Base-by-base conservation (phyloP, 2,329 filamentous ascomycete genomes). In the Monosporascus cannonballus region DNA sequence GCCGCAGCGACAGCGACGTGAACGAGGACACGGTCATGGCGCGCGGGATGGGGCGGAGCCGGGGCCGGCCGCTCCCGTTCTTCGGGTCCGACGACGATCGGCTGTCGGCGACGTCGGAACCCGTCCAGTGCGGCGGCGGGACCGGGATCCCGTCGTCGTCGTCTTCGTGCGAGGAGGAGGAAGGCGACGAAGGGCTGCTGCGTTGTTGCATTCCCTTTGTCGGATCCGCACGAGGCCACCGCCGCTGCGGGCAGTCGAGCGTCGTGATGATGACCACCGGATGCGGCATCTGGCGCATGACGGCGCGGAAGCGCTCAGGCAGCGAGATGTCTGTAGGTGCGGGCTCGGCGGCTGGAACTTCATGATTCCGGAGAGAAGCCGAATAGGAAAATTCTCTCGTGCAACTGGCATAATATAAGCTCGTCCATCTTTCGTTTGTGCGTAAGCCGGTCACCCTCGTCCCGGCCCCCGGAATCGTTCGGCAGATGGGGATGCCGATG, bases 21-120 rank as follows among this genome's bases (percentile, higher is more conserved):
- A 84, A 76, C 2, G 79, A 83, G 6, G 81, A 83, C 71, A 83
- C 79, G 34, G 81, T 83, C 74, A 84, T 80, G 47, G 75, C 80
- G 34, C 75, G 72, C 6, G 64, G 74, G 63, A 41, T 61, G 51
- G 54, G 65, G 22, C 34, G 63, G 56, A 57, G 51, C 38, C 56
- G 45, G 6, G 54, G 34, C 11, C 45, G 18, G 49, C 48, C 34
- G 52, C 49, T 14, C 30, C 50, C 17, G 42, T 53, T 39, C 36
- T 47, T 48, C 24, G 52, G 37, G 42, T 48, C 30, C 11, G 24
- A 17, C n/a, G 30, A 30, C 2, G 34, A 9, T 6, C 15, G 30
- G 36, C 42, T 46, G 42, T 46, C 42, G 11, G 25, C 14, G 24
- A 49, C 3, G 34, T 48, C 51, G 7, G 45, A 9, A 5, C 20